Evolutionary conservation across 202 grass and related monocot species (phyloP), one percentile per base, ranked within the genome.

Genomic region (Digitaria exilis): DNA sequence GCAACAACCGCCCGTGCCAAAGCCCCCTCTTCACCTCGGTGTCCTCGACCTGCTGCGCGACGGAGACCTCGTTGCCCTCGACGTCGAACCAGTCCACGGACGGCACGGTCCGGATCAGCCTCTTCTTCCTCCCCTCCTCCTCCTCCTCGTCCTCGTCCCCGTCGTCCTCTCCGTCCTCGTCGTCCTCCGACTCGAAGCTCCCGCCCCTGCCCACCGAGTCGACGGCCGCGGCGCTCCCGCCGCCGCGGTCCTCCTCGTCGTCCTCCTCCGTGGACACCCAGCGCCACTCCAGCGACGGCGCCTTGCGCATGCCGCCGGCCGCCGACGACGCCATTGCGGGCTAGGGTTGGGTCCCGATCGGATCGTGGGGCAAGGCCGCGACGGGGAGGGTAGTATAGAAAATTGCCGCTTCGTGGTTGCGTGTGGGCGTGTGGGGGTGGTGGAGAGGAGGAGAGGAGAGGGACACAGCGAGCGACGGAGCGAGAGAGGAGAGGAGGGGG

Each of bases 21-120:
- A 5, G 37, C 37, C 13, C n/a, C 0, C 16, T 0, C 54, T 44
- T 80, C 69, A 98, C 96, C 93, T 98, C 96, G 74, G 18, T 55
- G 43, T 94, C 89, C 65, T 71, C 83, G 66, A 70, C 19, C 85
- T 71, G 81, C 79, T 89, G 89, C 37, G 77, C 86, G 22, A 88
- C 89, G 74, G 89, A 91, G 72, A 98, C 91, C 80, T 98, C 91
- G 81, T 94, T 90, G 24, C 92, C 96, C 89, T 98, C 96, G 30
- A 96, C 89, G 80, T 98, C 93, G 81, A 98, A 96, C 89, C 89
- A 98, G 82, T 98, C 87, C 51, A 96, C 77, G 73, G 91, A 89
- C 9, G 89, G 87, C 71, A 73, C 89, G 11, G 96, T 96, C 18
- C 93, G 88, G 67, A 96, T 93, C 72, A 98, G 87, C 81, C 63